Conservation (phyloP, 1,284 basidiomycete species). For the Apiotrichum montevideense region DNA sequence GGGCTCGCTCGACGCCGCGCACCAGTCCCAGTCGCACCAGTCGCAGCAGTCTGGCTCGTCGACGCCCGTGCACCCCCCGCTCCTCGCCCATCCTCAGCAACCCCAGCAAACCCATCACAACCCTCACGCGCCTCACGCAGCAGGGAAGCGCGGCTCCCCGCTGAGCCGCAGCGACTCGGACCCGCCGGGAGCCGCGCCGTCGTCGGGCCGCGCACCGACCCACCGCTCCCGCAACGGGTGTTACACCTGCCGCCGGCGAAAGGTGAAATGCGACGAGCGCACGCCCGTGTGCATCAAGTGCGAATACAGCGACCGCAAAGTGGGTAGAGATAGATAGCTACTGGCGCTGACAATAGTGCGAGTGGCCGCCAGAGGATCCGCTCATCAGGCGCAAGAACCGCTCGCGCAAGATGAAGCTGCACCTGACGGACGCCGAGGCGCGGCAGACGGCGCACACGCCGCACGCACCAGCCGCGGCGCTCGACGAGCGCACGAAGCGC, state of each 20-base stretch:
- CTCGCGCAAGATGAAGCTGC: conserved; percentile 10
- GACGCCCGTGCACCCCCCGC: too few relatives aligned
- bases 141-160: not conserved
- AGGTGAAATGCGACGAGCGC: conserved; percentile 13
- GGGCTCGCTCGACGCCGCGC: too few relatives aligned
- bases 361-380: conserved; percentile 29
- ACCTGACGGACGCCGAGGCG: not conserved
- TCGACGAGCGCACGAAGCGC: conserved; percentile 5
- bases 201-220: not conserved
- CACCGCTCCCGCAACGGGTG: conserved; percentile 8
- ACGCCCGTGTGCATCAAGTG: conserved; percentile 10
- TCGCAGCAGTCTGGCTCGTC: too few relatives aligned
- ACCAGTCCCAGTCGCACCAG: too few relatives aligned
- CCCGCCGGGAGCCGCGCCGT: not conserved
- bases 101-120: too few relatives aligned
- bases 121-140: too few relatives aligned
- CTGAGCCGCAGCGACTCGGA: conserved; percentile 1
- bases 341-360: conserved; percentile 8
- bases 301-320: conserved; percentile 8
- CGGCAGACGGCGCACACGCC: not conserved
- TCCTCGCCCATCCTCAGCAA: too few relatives aligned
- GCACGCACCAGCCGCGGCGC: not conserved
- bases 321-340: not conserved
- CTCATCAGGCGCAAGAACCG: conserved; percentile 22
- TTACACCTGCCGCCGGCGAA: conserved; percentile 25